phyloP scores from a whole-genome alignment of 2,329 filamentous ascomycete genomes.

The Aotearoamyces nothofagi region DNA sequence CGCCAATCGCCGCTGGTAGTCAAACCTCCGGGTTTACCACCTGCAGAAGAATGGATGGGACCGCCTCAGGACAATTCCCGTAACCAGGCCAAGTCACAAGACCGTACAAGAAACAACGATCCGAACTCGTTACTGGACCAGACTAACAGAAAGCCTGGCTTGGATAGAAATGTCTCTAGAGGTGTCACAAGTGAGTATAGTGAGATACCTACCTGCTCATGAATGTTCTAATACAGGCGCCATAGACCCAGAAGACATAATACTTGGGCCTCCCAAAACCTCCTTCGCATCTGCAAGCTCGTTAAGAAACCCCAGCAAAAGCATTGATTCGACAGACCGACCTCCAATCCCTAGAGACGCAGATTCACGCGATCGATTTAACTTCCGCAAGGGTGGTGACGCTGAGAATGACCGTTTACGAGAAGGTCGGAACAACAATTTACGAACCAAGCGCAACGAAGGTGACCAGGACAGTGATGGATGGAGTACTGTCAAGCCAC shows the following conservation, averaged over 20 bases:
- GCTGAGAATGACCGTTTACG: constrained; percentile 34
- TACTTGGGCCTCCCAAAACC: constrained; percentile 72
- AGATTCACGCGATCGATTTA: constrained; percentile 42
- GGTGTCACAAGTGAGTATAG: constrained; percentile 38
- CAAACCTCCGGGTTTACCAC: constrained; percentile 66
- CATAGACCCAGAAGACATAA: constrained; percentile 60
- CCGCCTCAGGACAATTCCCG: constrained; percentile 15
- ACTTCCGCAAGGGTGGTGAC: constrained; percentile 39
- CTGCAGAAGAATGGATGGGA: constrained; percentile 92
- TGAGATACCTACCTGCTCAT: constrained; percentile 12
- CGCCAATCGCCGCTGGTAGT: constrained; percentile 69
- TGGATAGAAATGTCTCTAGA: constrained; percentile 37
- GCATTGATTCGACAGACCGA: constrained; percentile 27
- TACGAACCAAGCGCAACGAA: constrained; percentile 35
- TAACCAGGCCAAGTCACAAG: constrained; percentile 16
- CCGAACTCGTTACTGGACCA: constrained; percentile 16
- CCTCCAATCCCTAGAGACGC: constrained; percentile 31
- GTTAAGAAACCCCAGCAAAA: constrained; percentile 24
- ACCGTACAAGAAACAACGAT: constrained; percentile 18
- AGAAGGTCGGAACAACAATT: constrained; percentile 28
- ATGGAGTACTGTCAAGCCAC: constrained; percentile 60
- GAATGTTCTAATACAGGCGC: too few species aligned
- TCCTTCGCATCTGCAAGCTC: constrained; percentile 66
- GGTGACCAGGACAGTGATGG: constrained; percentile 50
- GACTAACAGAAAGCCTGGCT: constrained; percentile 28